Conservation (phyloP, 2,329 filamentous ascomycete species). For the Geosmithia morbida region DNA sequence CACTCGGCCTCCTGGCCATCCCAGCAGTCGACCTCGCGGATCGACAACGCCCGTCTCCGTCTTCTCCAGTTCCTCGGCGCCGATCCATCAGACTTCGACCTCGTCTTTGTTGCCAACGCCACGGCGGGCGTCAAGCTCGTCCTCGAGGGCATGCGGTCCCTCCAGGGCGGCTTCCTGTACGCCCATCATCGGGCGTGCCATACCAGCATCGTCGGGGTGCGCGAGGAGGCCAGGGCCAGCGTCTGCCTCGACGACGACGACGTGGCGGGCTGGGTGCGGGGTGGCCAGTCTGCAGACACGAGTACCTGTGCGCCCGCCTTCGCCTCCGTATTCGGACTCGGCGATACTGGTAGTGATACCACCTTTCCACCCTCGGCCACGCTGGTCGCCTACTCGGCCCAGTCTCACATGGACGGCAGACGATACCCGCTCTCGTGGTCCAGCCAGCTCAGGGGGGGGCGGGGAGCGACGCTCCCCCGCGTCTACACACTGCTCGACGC, state of each 20-base stretch:
- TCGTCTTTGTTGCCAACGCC: conserved; percentile 86
- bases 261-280: too few species aligned
- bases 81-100: conserved; percentile 66
- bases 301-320: conserved; percentile 33
- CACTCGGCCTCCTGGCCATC: conserved; percentile 78
- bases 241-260: conserved; percentile 52
- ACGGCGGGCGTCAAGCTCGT: conserved; percentile 85
- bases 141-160: conserved; percentile 58
- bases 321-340: too few species aligned
- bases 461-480: conserved; percentile 7
- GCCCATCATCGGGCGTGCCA: conserved; percentile 75
- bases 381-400: conserved; percentile 70
- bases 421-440: conserved; percentile 62
- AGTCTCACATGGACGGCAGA: conserved; percentile 84
- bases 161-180: conserved; percentile 61
- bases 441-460: conserved; percentile 21
- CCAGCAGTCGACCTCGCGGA: conserved; percentile 55
- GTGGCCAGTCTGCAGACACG: too few species aligned
- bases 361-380: too few species aligned
- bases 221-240: conserved; percentile 53
- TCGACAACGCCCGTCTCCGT: conserved; percentile 62
- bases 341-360: too few species aligned
- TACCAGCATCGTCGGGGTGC: conserved; percentile 71
- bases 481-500: conserved; percentile 69
- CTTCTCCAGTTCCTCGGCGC: conserved; percentile 68